Base-by-base conservation (phyloP, 805 yeast genomes). In the Pichia insulana region DNA sequence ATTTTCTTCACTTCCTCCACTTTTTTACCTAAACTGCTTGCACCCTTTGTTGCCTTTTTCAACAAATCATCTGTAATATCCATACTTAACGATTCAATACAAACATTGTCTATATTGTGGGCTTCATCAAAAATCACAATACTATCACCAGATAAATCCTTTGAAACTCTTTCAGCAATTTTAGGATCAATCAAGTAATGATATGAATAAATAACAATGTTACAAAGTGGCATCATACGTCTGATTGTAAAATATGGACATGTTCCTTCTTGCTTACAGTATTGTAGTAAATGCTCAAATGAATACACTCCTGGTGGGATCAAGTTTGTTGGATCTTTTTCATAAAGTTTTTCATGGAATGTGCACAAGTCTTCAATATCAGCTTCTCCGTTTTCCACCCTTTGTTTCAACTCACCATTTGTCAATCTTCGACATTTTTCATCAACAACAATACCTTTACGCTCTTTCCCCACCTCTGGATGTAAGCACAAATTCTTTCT, bases 171-270 rank as follows among this genome's bases (percentile, higher is more conserved):
- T 50, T 88, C 96, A 2, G 97, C 92, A 60, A 92, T 92, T 58
- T 92, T 92, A 17, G 99, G 99, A 59, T 92, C 99, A 51, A 92
- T 70, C 44, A 92, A 67, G 70, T 92, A 92, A 65, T 92, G 99
- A 63, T 92, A 92, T 3, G 97, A 90, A 64, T 92, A 92, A 64
- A 92, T 92, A 48, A 92, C 82, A 42, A 92, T 79, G 59, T 92
- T 89, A 68, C 98, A 92, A 51, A 81, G 76, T 2, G 96, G 81
- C 54, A 90, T 87, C 97, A 92, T 92, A 62, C 99, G 80, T 70
- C 99, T 83, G 22, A 92, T 96, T 0, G 97, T 86, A 63, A 92
- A 92, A 63, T 92, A 92, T 1, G 99, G 99, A 61, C 99, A 92
- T 4, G 89, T 83, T 28, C 81, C 86, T 49, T 75, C 77, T 37